Evolutionary conservation across 345 rosid genomes (phyloP).

Genomic region (Murraya paniculata): DNA sequence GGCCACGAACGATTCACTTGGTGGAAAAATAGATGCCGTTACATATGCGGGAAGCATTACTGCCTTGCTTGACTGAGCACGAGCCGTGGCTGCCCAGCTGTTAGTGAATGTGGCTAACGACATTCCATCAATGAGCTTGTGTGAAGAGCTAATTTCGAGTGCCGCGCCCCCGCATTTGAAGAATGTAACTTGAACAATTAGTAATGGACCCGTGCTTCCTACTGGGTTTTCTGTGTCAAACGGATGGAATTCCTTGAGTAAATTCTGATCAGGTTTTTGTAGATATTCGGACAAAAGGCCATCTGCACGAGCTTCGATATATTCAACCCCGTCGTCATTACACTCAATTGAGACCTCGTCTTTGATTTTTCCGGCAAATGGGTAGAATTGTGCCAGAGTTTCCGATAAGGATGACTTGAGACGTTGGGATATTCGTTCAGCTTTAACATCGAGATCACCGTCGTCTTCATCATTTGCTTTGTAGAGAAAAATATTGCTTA

Average conservation of each 20-base stretch:
- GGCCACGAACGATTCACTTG: not conserved
- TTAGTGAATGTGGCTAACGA: not conserved
- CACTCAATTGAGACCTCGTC: constrained; percentile 6
- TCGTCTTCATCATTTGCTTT: not conserved
- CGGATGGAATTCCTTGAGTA: constrained; percentile 18
- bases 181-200: not conserved
- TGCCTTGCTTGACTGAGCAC: not conserved
- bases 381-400: constrained; percentile 15
- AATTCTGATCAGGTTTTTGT: not conserved
- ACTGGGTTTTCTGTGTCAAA: constrained; percentile 4
- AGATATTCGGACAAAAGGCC: constrained; percentile 13
- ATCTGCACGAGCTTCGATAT: constrained; percentile 20
- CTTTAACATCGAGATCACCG: not conserved
- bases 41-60: not conserved
- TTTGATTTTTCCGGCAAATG: constrained; percentile 22
- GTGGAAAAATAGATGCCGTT: not conserved
- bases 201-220: not conserved
- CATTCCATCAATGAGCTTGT: not conserved
- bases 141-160: not conserved
- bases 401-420: constrained; percentile 23
- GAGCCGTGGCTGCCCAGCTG: constrained; percentile 2
- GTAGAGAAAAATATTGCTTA: constrained; percentile 25
- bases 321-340: constrained; percentile 19
- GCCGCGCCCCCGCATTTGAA: not conserved
- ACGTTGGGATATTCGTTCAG: not conserved